These are phyloP conservation scores for Apiospora sp. DNA, from an alignment of 2,329 filamentous ascomycete genomes.

Conservation along the genomic window DNA sequence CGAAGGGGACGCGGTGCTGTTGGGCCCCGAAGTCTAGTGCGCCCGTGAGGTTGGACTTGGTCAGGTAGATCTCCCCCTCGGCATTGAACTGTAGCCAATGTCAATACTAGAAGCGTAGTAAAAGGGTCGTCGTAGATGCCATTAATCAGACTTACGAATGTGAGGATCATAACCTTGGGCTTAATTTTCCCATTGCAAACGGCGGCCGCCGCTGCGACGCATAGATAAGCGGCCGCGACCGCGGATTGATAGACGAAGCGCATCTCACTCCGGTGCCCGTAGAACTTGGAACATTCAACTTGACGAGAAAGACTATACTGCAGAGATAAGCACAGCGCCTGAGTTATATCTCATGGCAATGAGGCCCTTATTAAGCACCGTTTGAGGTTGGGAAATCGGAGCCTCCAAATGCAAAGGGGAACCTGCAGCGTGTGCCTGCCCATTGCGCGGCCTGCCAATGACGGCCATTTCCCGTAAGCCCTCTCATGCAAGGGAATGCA, in stretches of 20 bases:
- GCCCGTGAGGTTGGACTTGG: conserved; percentile 22
- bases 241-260: neutral
- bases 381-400: neutral
- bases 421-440: neutral
- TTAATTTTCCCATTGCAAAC: neutral
- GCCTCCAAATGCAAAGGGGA: neutral
- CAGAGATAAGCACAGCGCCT: neutral
- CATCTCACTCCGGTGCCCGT: neutral
- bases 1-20: conserved; percentile 24
- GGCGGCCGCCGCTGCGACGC: neutral
- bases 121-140: neutral
- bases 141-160: neutral
- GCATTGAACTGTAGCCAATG: neutral
- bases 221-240: neutral
- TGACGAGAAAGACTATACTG: neutral
- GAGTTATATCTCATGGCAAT: neutral
- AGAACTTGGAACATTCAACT: neutral
- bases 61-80: conserved; percentile 24
- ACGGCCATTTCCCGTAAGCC: neutral
- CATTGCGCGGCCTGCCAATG: neutral
- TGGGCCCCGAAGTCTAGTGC: conserved; percentile 16
- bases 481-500: neutral
- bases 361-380: neutral
- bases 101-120: neutral
- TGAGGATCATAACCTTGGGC: conserved; percentile 21